Percentiles rank a stretch among this genome's conserved stretches.
phyloP scores from a whole-genome alignment of 1,139 yeast species.

The Taphrina confusa region DNA sequence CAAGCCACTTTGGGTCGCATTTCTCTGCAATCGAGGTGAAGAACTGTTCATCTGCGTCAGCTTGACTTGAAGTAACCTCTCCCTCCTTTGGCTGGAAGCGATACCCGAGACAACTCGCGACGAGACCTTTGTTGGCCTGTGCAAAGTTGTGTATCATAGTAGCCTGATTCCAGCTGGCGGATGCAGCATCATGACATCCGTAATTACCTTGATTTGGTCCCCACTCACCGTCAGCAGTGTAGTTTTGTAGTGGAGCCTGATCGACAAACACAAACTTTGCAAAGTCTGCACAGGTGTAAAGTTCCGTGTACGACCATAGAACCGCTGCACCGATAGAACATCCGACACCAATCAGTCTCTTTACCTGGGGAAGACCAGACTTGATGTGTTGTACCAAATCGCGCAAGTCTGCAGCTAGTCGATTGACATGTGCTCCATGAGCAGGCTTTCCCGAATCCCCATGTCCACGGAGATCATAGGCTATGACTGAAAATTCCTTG shows the following conservation, averaged over 20 bases:
- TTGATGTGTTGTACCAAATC: slow-evolving; percentile 10
- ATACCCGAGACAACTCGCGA: slow-evolving; percentile 24
- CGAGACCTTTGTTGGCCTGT: slow-evolving; percentile 15
- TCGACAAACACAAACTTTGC: slow-evolving; percentile 27
- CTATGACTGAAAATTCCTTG: slow-evolving; percentile 9
- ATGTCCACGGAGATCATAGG: slow-evolving; percentile 30
- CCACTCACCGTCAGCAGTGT: slow-evolving; percentile 25
- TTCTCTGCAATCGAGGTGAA: slow-evolving; percentile 3
- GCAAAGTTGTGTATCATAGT: not conserved
- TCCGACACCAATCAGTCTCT: slow-evolving; percentile 18
- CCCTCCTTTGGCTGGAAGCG: slow-evolving; percentile 10
- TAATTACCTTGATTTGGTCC: slow-evolving; percentile 18
- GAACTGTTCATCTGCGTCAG: slow-evolving; percentile 7
- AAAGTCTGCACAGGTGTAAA: slow-evolving; percentile 15
- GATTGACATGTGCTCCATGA: slow-evolving; percentile 23
- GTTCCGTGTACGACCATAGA: slow-evolving; percentile 27
- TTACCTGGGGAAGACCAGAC: not conserved
- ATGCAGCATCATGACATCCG: slow-evolving; percentile 34
- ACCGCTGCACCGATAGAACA: slow-evolving; percentile 33
- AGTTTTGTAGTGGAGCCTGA: slow-evolving; percentile 31
- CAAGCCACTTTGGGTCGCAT: slow-evolving; percentile 22
- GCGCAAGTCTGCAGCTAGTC: slow-evolving; percentile 18
- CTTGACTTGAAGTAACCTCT: not conserved
- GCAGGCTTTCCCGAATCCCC: slow-evolving; percentile 16
- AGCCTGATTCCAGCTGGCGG: slow-evolving; percentile 32